A percentile compares a stretch with the other conserved stretches of the same genome.
Conservation (phyloP, 805 yeast genomes). For the Pichia exigua region DNA sequence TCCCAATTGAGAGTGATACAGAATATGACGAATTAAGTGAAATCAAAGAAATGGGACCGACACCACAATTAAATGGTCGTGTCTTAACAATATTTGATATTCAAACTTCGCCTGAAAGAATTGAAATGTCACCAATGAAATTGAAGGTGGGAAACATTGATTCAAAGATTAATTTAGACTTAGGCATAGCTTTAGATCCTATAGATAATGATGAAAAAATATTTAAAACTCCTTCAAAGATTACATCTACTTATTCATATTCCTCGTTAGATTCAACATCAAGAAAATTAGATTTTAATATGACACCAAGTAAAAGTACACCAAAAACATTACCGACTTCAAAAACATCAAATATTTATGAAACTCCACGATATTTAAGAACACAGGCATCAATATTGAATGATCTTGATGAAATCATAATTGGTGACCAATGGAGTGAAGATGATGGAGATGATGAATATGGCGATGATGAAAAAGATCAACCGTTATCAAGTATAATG, state of each 20-base stretch:
- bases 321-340: not conserved
- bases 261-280: slow-evolving; percentile 2
- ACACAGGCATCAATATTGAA: slow-evolving; percentile 6
- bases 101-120: slow-evolving; percentile 16
- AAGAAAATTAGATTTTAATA: not conserved
- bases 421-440: slow-evolving; percentile 7
- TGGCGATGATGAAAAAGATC: not conserved
- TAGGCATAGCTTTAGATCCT: not conserved
- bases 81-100: slow-evolving; percentile 68
- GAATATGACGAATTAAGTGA: not conserved
- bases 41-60: slow-evolving; percentile 59
- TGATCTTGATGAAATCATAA: slow-evolving; percentile 2
- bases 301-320: slow-evolving; percentile 12
- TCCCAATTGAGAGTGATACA: not conserved
- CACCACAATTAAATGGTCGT: slow-evolving; percentile 78
- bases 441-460: not conserved
- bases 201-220: slow-evolving; percentile 2
- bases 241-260: not conserved
- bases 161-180: not conserved
- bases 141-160: not conserved
- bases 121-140: slow-evolving; percentile 2
- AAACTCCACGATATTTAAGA: slow-evolving; percentile 21
- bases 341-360: slow-evolving; percentile 6
- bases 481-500: not conserved
- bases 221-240: slow-evolving; percentile 27